Evolutionary conservation across 163 green algal species (phyloP).

Genomic region (Dunaliella salina): DNA sequence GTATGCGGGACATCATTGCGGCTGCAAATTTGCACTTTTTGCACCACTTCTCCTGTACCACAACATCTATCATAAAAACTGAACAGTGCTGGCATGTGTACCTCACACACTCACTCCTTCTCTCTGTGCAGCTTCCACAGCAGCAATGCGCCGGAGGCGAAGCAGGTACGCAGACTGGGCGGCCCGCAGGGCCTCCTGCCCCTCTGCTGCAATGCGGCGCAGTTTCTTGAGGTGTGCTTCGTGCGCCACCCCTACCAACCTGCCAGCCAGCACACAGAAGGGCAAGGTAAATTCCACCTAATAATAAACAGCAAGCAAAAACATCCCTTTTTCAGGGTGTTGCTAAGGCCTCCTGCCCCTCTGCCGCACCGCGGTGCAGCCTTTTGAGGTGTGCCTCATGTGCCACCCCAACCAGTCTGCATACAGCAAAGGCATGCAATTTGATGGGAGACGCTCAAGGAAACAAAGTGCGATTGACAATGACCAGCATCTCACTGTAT

Average conservation of each 20-base stretch:
- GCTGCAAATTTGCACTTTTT: too few relatives aligned
- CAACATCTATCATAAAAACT: not conserved
- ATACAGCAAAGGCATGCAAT: too few relatives aligned
- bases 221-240: conserved; percentile 24
- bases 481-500: too few relatives aligned
- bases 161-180: conserved; percentile 24
- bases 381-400: conserved; percentile 17
- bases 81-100: not conserved
- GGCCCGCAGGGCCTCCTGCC: conserved; percentile 28
- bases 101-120: not conserved
- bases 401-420: conserved; percentile 27
- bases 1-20: not conserved
- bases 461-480: too few relatives aligned
- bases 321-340: too few relatives aligned
- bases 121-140: conserved; percentile 13
- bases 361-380: too few relatives aligned
- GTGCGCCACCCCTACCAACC: conserved; percentile 27
- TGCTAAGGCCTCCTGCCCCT: too few relatives aligned
- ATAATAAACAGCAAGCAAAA: too few relatives aligned
- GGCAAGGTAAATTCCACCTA: too few relatives aligned
- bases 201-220: conserved; percentile 21
- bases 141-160: conserved; percentile 7
- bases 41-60: too few relatives aligned
- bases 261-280: not conserved
- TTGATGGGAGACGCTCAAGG: too few relatives aligned